Evolutionary conservation across 192 early-diverging fungal species (phyloP).

Genomic region (Rhizophagus sp.): DNA sequence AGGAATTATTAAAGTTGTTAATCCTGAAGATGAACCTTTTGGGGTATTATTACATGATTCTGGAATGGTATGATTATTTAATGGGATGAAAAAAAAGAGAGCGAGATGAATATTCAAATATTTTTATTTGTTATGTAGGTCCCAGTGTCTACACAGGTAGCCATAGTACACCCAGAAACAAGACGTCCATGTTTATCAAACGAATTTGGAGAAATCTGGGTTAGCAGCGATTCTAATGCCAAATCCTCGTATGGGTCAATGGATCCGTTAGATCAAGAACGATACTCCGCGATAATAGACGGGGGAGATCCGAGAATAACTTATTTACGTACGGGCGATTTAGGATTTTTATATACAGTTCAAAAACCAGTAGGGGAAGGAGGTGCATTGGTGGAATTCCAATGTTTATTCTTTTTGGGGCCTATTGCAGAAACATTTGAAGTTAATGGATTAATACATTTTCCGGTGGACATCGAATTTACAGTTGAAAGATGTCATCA

Average conservation of each 20-base stretch:
- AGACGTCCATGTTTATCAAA: constrained; percentile 65
- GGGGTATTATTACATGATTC: constrained; percentile 66
- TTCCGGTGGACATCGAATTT: constrained; percentile 72
- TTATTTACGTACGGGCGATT: constrained; percentile 81
- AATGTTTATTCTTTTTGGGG: constrained; percentile 79
- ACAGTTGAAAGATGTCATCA: constrained; percentile 62
- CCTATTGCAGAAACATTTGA: constrained; percentile 69
- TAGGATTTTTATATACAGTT: constrained; percentile 83
- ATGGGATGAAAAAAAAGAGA: neutral
- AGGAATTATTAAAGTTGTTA: constrained; percentile 61
- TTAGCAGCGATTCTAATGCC: constrained; percentile 62
- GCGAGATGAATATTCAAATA: neutral
- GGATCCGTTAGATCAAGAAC: constrained; percentile 37
- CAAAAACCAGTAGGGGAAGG: constrained; percentile 50
- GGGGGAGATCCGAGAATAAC: constrained; percentile 56
- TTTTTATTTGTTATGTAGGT: constrained; percentile 42
- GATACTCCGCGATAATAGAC: constrained; percentile 55
- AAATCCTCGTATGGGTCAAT: constrained; percentile 47
- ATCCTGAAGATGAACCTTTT: constrained; percentile 52
- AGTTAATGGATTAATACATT: constrained; percentile 71
- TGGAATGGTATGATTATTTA: constrained; percentile 50
- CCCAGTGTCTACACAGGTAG: constrained; percentile 76
- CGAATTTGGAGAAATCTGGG: constrained; percentile 86
- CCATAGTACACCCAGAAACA: constrained; percentile 81
- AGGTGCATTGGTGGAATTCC: constrained; percentile 58